These are phyloP conservation scores for Cercospora citrullina DNA, from an alignment of 2,329 filamentous ascomycete genomes.

Conservation along the genomic window DNA sequence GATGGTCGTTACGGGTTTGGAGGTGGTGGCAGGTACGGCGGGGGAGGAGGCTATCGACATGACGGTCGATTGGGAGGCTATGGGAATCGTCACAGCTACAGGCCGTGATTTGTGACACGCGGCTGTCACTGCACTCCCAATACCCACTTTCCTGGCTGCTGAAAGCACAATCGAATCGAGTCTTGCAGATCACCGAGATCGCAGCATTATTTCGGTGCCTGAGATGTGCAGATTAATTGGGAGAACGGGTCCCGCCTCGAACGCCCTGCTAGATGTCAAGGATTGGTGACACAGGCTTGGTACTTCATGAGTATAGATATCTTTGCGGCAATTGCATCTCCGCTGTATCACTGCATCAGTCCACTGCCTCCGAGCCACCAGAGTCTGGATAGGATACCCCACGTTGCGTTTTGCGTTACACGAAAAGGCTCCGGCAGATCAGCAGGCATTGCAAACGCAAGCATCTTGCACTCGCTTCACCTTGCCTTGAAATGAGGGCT, in stretches of 20 bases:
- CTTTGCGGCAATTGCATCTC: background rate
- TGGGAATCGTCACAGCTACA: slow-evolving; percentile 8
- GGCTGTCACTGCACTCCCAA: background rate
- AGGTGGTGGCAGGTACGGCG: slow-evolving; percentile 29
- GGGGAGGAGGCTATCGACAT: slow-evolving; percentile 29
- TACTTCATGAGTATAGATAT: slow-evolving; percentile 5
- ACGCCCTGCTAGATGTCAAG: background rate
- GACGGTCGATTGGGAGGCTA: slow-evolving; percentile 26
- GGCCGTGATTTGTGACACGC: background rate
- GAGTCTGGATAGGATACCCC: background rate
- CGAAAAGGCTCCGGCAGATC: background rate
- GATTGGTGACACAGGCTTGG: background rate
- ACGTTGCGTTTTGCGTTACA: background rate
- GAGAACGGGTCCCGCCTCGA: background rate
- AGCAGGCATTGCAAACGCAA: background rate
- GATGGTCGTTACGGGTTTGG: slow-evolving; percentile 48
- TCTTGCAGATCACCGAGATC: background rate
- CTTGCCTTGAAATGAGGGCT: background rate
- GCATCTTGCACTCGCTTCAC: background rate
- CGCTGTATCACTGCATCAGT: background rate
- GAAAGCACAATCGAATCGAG: background rate
- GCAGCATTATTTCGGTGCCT: background rate
- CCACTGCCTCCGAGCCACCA: background rate
- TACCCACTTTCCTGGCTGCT: background rate
- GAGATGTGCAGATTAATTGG: background rate